Evolutionary conservation across 2,329 filamentous ascomycete species (phyloP).

Genomic region (Ophiostoma sp.): DNA sequence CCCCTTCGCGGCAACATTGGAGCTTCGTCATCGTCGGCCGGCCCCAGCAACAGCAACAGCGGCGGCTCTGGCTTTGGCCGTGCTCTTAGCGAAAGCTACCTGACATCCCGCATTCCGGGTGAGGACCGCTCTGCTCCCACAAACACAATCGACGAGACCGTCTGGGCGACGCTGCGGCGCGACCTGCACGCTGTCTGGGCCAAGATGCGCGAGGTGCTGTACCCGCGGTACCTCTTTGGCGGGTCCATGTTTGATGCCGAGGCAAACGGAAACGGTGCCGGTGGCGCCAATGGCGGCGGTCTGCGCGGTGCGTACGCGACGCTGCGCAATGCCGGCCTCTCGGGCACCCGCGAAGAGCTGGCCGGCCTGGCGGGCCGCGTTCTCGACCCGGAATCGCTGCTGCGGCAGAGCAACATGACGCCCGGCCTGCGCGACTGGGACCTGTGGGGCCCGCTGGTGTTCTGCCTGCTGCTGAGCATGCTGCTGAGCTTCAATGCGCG

Average conservation of each 20-base stretch:
- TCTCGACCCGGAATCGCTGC: conserved; percentile 57
- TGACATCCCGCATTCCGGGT: conserved; percentile 84
- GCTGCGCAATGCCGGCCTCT: conserved; percentile 53
- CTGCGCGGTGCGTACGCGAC: conserved; percentile 59
- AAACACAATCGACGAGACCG: conserved; percentile 94
- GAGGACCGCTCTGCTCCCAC: conserved; percentile 85
- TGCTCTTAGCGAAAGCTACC: conserved; percentile 67
- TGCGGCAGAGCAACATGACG: conserved; percentile 67
- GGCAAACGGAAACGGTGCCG: conserved; percentile 34
- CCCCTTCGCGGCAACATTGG: conserved; percentile 82
- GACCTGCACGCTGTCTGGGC: conserved; percentile 92
- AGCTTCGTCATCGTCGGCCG: conserved; percentile 69
- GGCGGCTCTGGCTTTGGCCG: conserved; percentile 39
- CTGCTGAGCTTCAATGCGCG: conserved; percentile 77
- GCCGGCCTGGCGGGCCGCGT: conserved; percentile 56
- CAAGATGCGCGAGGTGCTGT: conserved; percentile 96
- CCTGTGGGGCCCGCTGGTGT: conserved; percentile 93
- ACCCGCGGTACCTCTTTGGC: conserved; percentile 84
- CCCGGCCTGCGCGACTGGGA: conserved; percentile 94
- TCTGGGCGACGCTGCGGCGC: conserved; percentile 93
- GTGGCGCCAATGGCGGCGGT: conserved; percentile 9
- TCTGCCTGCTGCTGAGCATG: conserved; percentile 72
- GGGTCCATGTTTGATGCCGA: conserved; percentile 58
- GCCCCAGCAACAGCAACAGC: conserved; percentile 46
- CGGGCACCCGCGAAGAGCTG: conserved; percentile 58